Conservation (phyloP, 2,329 filamentous ascomycete species). For the Fusarium begoniae region DNA sequence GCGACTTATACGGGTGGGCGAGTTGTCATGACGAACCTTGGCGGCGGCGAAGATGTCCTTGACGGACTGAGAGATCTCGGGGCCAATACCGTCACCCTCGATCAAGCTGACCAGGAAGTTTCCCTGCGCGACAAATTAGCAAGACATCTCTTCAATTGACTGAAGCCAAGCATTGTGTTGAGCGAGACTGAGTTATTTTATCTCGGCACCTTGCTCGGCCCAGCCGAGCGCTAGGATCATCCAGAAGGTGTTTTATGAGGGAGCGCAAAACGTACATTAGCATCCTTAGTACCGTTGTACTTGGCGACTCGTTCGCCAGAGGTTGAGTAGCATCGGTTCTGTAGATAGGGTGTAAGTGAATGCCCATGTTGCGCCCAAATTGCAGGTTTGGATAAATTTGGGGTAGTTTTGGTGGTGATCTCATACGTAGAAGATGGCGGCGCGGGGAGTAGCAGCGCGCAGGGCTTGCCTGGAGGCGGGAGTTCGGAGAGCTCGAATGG, state of each 20-base stretch:
- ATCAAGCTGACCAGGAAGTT: constrained; percentile 97
- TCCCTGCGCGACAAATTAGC: constrained; percentile 66
- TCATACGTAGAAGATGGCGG: constrained; percentile 53
- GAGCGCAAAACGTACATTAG: constrained; percentile 72
- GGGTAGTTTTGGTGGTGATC: constrained; percentile 30
- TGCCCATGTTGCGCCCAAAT: constrained; percentile 23
- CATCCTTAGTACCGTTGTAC: constrained; percentile 90
- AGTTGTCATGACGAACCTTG: constrained; percentile 68
- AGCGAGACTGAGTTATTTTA: constrained; percentile 55
- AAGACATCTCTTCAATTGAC: constrained; percentile 23
- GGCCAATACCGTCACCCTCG: constrained; percentile 98
- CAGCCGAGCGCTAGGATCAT: constrained; percentile 36
- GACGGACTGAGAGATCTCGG: constrained; percentile 96
- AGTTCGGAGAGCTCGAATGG: constrained; percentile 79
- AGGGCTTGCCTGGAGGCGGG: constrained; percentile 82
- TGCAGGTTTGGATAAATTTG: neutral
- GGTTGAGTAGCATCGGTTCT: constrained; percentile 73
- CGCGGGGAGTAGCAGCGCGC: constrained; percentile 72
- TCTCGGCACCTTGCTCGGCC: constrained; percentile 41
- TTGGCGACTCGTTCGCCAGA: constrained; percentile 80
- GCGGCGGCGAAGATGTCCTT: constrained; percentile 99
- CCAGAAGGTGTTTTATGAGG: constrained; percentile 16
- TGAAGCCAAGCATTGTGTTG: constrained; percentile 23
- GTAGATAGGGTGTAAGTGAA: constrained; percentile 29
- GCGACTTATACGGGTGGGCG: neutral